These are phyloP conservation scores for Pseudognaphalium luteoalbum DNA, from an alignment of 129 eudicot genomes.

Conservation along the genomic window DNA sequence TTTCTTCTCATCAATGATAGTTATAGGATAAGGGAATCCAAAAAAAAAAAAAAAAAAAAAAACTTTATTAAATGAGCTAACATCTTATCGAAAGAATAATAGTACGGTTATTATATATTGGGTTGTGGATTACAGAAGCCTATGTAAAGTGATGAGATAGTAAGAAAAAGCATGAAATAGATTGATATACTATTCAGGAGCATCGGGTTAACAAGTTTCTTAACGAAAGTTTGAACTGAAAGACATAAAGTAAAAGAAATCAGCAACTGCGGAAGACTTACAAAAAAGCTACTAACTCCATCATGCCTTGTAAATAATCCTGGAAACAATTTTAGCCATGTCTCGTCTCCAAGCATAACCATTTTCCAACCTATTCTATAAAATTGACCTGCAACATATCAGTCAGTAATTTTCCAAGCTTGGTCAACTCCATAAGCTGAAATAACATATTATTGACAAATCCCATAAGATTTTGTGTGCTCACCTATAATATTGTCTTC, in stretches of 20 bases:
- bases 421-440: conserved; percentile 7
- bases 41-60: too few relatives aligned
- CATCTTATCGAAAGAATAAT: neutral
- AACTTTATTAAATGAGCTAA: neutral
- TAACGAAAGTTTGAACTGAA: neutral
- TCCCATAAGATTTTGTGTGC: conserved; percentile 21
- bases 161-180: neutral
- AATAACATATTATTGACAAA: neutral
- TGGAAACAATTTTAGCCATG: conserved; percentile 96
- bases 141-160: neutral
- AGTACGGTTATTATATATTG: conserved; percentile 6
- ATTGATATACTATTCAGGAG: neutral
- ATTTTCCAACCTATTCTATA: conserved; percentile 82
- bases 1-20: too few relatives aligned
- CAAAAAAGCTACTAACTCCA: conserved; percentile 97
- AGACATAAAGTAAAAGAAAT: conserved; percentile 1
- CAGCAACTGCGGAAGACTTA: conserved; percentile 41
- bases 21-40: too few relatives aligned
- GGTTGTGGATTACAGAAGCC: neutral
- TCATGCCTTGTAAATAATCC: conserved; percentile 71
- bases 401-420: conserved; percentile 21
- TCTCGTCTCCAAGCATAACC: conserved; percentile 97
- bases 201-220: neutral
- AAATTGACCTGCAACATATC: conserved; percentile 65
- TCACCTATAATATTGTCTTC: conserved; percentile 87